phyloP scores from a whole-genome alignment of 1,139 yeast species.

The Pneumocystis oryctolagi region DNA sequence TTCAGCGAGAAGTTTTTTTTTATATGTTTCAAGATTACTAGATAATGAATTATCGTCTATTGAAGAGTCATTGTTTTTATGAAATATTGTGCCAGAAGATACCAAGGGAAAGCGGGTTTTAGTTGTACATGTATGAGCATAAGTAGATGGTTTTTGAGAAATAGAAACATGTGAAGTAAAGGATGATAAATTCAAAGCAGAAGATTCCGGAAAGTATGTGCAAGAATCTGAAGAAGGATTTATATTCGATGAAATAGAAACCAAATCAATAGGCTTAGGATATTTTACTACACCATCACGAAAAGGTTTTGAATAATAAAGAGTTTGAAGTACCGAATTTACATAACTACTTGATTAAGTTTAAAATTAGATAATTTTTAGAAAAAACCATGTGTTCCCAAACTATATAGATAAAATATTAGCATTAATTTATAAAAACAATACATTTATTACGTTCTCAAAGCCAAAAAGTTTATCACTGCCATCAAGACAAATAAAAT shows the following conservation, averaged over 20 bases:
- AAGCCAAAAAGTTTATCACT: constrained; percentile 59
- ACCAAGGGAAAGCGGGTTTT: constrained; percentile 3
- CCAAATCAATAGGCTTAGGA: constrained; percentile 22
- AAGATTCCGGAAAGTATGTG: not conserved
- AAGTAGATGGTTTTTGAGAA: constrained; percentile 3
- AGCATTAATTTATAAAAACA: not conserved
- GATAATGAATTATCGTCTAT: constrained; percentile 7
- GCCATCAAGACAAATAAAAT: constrained; percentile 11
- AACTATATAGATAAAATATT: constrained; percentile 5
- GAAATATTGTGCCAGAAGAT: constrained; percentile 3
- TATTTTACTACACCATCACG: constrained; percentile 41
- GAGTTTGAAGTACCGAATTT: constrained; percentile 78
- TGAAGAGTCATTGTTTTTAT: constrained; percentile 4
- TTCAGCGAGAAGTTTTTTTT: constrained; percentile 1
- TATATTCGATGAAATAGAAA: constrained; percentile 20
- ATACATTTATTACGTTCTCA: constrained; percentile 64
- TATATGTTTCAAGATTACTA: constrained; percentile 2
- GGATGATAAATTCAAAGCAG: not conserved
- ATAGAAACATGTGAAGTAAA: not conserved
- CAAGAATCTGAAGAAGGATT: constrained; percentile 21
- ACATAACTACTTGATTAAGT: constrained; percentile 44
- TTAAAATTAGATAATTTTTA: not conserved
- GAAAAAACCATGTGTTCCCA: constrained; percentile 19
- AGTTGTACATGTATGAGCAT: constrained; percentile 6
- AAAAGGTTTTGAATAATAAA: constrained; percentile 59